phyloP scores from a whole-genome alignment of 2,329 filamentous ascomycete genomes.

The Talaromyces verruculosus region DNA sequence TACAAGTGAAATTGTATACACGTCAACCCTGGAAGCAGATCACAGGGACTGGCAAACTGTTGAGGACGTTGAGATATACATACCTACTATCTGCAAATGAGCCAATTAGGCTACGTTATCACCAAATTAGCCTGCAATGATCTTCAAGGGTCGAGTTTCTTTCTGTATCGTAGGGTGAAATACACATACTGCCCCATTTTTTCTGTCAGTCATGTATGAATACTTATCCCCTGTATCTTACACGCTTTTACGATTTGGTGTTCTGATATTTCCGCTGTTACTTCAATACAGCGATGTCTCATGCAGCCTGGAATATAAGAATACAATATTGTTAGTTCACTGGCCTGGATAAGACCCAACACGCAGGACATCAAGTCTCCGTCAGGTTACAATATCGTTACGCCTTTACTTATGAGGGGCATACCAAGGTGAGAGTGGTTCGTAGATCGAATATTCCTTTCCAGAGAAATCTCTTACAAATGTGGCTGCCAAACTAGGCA shows the following conservation, averaged over 20 bases:
- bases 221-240: background rate
- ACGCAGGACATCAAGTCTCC: background rate
- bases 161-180: background rate
- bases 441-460: background rate
- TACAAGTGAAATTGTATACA: too few relatives aligned
- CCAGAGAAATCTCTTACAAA: background rate
- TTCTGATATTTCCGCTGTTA: background rate
- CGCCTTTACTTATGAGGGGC: background rate
- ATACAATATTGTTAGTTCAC: background rate
- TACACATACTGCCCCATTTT: background rate
- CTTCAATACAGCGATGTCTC: background rate
- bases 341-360: background rate
- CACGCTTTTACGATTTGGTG: background rate
- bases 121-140: background rate
- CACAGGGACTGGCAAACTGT: background rate
- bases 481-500: background rate
- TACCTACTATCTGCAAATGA: background rate
- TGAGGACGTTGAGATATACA: background rate
- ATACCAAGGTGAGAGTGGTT: background rate
- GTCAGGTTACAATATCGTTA: background rate
- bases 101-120: background rate
- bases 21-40: background rate
- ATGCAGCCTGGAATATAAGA: background rate
- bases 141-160: background rate
- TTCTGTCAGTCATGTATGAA: background rate